These are phyloP conservation scores for Trichosporon coremiiforme DNA, from an alignment of 1,284 basidiomycete genomes.

Conservation along the genomic window DNA sequence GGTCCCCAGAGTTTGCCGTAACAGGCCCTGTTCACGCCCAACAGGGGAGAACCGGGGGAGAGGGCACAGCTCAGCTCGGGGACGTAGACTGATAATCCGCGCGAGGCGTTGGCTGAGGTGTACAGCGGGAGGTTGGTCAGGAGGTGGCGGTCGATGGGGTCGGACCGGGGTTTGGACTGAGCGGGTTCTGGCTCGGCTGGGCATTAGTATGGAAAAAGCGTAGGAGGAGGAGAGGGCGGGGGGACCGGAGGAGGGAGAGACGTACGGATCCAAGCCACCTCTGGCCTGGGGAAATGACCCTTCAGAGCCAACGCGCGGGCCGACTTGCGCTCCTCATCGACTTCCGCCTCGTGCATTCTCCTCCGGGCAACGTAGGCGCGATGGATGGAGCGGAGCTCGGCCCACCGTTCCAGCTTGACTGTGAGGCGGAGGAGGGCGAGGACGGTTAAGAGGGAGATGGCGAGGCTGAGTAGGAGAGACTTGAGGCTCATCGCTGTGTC, in stretches of 20 bases:
- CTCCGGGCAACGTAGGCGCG: neutral
- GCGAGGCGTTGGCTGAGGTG: neutral
- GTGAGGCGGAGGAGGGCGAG: neutral
- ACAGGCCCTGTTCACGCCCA: neutral
- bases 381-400: too few relatives aligned
- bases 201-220: too few relatives aligned
- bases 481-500: too few relatives aligned
- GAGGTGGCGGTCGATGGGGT: neutral
- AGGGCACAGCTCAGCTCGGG: neutral
- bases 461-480: too few relatives aligned
- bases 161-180: neutral
- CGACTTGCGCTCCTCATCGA: neutral
- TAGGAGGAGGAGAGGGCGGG: too few relatives aligned
- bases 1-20: neutral
- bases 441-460: too few relatives aligned
- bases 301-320: neutral
- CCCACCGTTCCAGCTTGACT: neutral
- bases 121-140: neutral
- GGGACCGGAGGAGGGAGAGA: neutral
- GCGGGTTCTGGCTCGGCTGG: too few relatives aligned
- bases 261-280: neutral
- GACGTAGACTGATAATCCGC: neutral
- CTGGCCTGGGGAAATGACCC: neutral
- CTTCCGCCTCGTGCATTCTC: neutral
- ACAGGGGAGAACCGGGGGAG: neutral